Percentiles rank a stretch among this genome's conserved stretches.
phyloP scores from a whole-genome alignment of 768 basidiomycete genomes.

The Phaffia tasmanica region DNA sequence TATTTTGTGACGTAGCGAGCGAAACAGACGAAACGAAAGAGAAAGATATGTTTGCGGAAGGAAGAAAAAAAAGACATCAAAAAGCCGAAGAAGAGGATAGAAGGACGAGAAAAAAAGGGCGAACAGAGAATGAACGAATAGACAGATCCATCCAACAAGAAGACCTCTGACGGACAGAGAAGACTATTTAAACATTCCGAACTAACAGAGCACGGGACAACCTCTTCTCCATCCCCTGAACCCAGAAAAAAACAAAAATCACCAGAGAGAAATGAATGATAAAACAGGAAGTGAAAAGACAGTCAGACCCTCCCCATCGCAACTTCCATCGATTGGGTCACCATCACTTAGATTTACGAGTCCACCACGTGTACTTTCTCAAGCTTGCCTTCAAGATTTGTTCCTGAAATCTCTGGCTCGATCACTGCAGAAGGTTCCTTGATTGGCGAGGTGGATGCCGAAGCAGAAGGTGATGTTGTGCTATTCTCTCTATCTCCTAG shows the following conservation, averaged over 20 bases:
- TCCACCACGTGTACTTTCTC: too few species aligned
- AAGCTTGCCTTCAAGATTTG: too few species aligned
- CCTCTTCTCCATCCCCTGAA: neutral
- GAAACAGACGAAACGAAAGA: too few species aligned
- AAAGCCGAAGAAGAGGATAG: neutral
- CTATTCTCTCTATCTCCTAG: too few species aligned
- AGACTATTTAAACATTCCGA: neutral
- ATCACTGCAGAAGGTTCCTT: too few species aligned
- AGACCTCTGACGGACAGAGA: slow-evolving; percentile 4
- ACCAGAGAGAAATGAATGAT: neutral
- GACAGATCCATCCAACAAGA: neutral
- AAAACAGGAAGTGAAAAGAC: neutral
- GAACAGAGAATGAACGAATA: neutral
- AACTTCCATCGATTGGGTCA: neutral
- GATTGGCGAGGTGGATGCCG: too few species aligned
- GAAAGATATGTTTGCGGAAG: neutral
- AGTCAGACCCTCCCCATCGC: neutral
- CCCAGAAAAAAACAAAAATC: neutral
- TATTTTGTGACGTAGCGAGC: too few species aligned
- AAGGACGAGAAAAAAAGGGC: neutral
- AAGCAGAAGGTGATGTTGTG: too few species aligned
- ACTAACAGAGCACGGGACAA: slow-evolving; percentile 3
- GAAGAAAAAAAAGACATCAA: neutral
- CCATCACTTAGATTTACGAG: too few species aligned
- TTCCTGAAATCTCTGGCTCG: too few species aligned